Base-by-base conservation (phyloP, 2,329 filamentous ascomycete genomes). In the Grosmannia serpens region DNA sequence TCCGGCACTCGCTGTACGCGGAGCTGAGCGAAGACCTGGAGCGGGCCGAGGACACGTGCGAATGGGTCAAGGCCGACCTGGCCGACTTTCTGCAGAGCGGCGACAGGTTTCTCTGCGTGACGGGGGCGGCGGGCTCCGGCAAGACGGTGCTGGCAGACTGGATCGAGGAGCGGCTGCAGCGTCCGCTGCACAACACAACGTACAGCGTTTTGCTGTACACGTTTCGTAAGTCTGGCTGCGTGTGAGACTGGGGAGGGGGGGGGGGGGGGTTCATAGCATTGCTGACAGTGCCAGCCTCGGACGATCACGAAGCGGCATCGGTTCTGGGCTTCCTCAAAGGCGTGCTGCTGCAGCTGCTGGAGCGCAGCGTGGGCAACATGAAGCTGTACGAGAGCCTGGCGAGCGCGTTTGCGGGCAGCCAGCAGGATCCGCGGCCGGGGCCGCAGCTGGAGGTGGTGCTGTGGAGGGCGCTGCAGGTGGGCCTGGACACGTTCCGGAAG, bases 81-180 rank as follows among this genome's bases (percentile, higher is more conserved):
- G 61, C 66, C 1, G 67, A 71, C 6, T 75, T 74, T 59, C 64
- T 73, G 20, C 60, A 67, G 20, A 66, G 68, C 53, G 63, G 65
- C 1, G 68, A 73, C 4, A 70, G 70, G 52, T 60, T 72, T 0
- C 62, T 75, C 20, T 69, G 67, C 11, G 64, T 75, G 33, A 71
- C 68, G 66, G 92, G 92, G 0, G 90, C 91, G 1, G 81, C 83
- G 3, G 88, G 84, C 1, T 87, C 88, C 31, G 92, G 92, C 51
- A 97, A 96, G 76, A 96, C 92, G 1, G 92, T 92, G 0, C 73
- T 97, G 49, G 91, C 92, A 3, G 67, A 69, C 15, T 75, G 72
- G 72, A 69, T 73, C 41, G 67, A 71, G 35, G 71, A 75, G 58
- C 66, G 71, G 13, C 67, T 75, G 17, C 69, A 73, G 22, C 67